Evolutionary conservation across 306 rosid species (phyloP).

Genomic region (Vigna radiata): DNA sequence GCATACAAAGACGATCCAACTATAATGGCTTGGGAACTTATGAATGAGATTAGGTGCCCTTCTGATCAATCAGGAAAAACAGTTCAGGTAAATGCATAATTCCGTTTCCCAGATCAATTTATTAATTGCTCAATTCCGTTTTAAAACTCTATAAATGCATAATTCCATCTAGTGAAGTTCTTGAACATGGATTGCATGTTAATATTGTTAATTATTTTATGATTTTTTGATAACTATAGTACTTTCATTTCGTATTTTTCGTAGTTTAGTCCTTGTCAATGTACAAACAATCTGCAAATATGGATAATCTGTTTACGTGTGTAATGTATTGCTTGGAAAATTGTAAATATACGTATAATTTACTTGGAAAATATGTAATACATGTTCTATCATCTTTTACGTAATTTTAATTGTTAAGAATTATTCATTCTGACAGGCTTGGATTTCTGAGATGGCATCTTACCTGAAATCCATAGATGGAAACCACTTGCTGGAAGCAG

Average conservation of each 20-base stretch:
- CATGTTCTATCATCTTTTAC: too few relatives aligned
- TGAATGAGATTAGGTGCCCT: constrained; percentile 82
- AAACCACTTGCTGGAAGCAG: constrained; percentile 86
- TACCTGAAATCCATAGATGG: constrained; percentile 88
- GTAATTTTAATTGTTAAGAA: too few relatives aligned
- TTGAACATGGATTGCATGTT: neutral
- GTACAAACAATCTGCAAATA: neutral
- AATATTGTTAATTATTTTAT: neutral
- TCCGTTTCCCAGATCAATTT: too few relatives aligned
- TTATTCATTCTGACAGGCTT: constrained; percentile 53
- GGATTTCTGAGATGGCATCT: constrained; percentile 94
- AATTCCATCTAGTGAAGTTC: neutral
- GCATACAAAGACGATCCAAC: constrained; percentile 88
- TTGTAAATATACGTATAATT: neutral
- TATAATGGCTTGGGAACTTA: constrained; percentile 98
- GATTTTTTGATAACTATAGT: neutral
- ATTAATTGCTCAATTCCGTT: too few relatives aligned
- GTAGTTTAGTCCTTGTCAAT: neutral
- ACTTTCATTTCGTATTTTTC: neutral
- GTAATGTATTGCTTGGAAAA: neutral
- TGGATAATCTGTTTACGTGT: neutral
- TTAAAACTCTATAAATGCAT: too few relatives aligned
- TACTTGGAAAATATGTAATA: neutral
- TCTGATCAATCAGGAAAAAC: constrained; percentile 81
- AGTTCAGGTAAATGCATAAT: constrained; percentile 63